These are phyloP conservation scores for Verticillium nonalfalfae DNA, from an alignment of 2,329 filamentous ascomycete genomes.

Conservation along the genomic window DNA sequence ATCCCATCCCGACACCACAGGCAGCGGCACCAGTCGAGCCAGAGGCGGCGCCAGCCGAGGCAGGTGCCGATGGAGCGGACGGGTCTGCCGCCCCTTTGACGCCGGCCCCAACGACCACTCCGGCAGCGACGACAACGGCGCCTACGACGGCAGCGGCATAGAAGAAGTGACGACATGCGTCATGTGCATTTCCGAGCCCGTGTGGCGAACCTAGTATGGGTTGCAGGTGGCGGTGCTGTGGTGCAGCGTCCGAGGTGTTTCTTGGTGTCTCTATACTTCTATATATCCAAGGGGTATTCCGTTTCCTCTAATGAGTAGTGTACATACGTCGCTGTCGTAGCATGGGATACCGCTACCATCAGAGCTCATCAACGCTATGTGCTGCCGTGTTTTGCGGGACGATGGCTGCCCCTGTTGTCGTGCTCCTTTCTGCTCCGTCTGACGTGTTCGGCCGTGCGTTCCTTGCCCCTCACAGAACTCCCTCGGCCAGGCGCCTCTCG, in stretches of 20 bases:
- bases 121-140: not conserved
- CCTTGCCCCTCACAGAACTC: not conserved
- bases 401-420: conserved; percentile 20
- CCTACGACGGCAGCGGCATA: not conserved
- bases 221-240: not conserved
- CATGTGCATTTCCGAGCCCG: too few species aligned
- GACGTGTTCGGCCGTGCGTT: not conserved
- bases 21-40: conserved; percentile 1
- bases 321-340: not conserved
- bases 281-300: not conserved
- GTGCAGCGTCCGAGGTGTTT: conserved; percentile 2
- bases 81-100: not conserved
- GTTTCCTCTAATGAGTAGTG: not conserved
- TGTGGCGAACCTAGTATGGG: too few species aligned
- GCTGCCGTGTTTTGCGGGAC: not conserved
- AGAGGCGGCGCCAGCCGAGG: not conserved
- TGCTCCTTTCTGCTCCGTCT: not conserved
- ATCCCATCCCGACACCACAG: conserved; percentile 15
- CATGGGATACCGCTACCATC: not conserved
- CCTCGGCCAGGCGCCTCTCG: not conserved
- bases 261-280: not conserved
- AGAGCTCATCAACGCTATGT: not conserved
- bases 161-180: not conserved
- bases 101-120: not conserved
- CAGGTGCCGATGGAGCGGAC: not conserved